These are phyloP conservation scores for Coemansia sp. DNA, from an alignment of 371 early-diverging fungal species.

Conservation along the genomic window DNA sequence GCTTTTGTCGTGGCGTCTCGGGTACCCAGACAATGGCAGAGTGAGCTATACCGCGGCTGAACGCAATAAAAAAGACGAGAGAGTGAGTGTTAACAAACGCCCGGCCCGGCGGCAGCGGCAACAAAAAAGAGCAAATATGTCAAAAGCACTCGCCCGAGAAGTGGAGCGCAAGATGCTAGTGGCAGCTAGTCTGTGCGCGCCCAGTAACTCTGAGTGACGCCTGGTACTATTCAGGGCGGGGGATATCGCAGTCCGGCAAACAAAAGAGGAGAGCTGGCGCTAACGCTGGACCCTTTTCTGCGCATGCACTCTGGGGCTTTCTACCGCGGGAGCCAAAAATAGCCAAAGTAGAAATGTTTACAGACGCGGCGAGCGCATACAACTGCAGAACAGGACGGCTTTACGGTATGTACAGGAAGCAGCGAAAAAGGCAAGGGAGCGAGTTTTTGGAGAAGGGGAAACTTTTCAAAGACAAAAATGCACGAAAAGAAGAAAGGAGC, in stretches of 20 bases:
- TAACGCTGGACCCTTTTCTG: no score
- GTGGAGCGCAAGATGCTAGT: no score
- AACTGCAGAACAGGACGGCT: slow-evolving; percentile 3
- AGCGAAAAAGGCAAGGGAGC: neutral
- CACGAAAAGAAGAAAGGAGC: neutral
- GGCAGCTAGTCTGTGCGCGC: no score
- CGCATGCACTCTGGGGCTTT: neutral
- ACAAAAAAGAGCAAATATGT: no score
- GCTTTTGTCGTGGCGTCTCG: neutral
- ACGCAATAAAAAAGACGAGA: no score
- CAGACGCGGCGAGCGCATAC: neutral
- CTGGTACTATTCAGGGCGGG: no score
- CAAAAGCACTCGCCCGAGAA: no score
- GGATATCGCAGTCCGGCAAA: no score
- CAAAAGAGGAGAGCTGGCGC: neutral
- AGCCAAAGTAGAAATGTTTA: neutral
- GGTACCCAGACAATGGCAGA: neutral
- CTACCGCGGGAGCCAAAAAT: neutral
- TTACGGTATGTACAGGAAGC: neutral
- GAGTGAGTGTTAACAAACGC: no score
- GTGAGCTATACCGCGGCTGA: no score
- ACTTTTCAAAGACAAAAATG: neutral
- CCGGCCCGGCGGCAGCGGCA: no score
- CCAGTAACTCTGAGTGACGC: no score
- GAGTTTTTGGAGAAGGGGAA: neutral